These are phyloP conservation scores for Elongisporangium senticosum DNA, from an alignment of 352 stramenopile species.

Conservation along the genomic window DNA sequence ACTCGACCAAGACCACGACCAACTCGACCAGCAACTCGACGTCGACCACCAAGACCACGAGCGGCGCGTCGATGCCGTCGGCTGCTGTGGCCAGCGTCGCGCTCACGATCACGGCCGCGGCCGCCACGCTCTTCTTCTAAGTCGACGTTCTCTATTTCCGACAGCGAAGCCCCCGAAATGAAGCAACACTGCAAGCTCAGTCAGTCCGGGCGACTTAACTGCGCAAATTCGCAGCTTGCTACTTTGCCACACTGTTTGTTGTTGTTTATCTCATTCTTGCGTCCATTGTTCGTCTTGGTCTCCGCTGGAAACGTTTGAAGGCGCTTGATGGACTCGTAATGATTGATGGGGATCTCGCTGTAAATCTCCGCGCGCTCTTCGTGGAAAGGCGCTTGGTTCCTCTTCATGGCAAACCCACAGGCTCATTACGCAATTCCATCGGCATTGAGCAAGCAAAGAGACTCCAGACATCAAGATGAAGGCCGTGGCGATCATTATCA, in stretches of 20 bases:
- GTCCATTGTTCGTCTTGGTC: too few relatives aligned
- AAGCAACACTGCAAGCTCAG: too few relatives aligned
- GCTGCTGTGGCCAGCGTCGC: conserved; percentile 1
- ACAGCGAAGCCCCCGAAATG: neutral
- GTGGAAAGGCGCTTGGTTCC: neutral
- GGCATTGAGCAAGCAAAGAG: neutral
- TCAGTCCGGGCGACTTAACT: too few relatives aligned
- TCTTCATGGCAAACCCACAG: neutral
- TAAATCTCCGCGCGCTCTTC: neutral
- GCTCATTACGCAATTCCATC: neutral
- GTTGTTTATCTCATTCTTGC: too few relatives aligned
- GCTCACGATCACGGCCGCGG: conserved; percentile 8
- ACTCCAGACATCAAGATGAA: neutral
- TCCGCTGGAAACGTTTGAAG: too few relatives aligned
- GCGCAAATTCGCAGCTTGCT: too few relatives aligned
- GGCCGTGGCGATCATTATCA: neutral
- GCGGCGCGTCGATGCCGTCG: conserved; percentile 2
- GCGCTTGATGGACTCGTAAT: neutral
- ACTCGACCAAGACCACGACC: neutral
- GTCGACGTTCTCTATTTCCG: neutral
- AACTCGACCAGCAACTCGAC: neutral
- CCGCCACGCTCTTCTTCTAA: conserved; percentile 12
- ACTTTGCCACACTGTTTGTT: too few relatives aligned
- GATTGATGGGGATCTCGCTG: conserved; percentile 7
- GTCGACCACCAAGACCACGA: neutral